phyloP scores from a whole-genome alignment of 2,329 filamentous ascomycete species.

The Talaromyces verruculosus region DNA sequence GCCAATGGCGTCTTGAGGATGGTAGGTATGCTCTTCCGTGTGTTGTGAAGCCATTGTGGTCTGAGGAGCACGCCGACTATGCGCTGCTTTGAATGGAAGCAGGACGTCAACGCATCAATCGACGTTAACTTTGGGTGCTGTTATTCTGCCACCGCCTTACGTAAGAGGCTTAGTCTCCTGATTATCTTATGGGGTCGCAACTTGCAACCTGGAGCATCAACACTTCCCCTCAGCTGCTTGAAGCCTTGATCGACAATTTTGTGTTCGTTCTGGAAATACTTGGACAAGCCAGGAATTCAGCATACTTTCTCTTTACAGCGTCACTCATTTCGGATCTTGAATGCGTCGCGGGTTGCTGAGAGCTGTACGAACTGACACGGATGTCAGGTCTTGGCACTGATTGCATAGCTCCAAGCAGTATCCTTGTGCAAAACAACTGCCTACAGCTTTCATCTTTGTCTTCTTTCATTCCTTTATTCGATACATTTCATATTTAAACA shows the following conservation, averaged over 20 bases:
- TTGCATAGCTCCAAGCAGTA: conserved; percentile 15
- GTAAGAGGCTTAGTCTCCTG: conserved; percentile 11
- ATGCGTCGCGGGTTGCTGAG: neutral
- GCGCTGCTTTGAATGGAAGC: conserved; percentile 19
- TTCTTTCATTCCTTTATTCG: neutral
- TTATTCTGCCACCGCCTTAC: conserved; percentile 22
- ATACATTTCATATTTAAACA: neutral
- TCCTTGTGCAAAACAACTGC: conserved; percentile 3
- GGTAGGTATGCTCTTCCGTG: conserved; percentile 57
- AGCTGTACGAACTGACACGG: neutral
- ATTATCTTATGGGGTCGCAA: neutral
- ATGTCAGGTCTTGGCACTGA: conserved; percentile 13
- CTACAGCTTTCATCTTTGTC: conserved; percentile 8
- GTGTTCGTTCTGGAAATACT: neutral
- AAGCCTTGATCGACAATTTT: neutral
- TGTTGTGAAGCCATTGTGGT: conserved; percentile 50
- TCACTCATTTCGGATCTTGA: neutral
- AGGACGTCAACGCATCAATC: conserved; percentile 6
- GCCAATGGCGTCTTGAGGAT: conserved; percentile 72
- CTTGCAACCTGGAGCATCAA: neutral
- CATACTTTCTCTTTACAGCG: neutral
- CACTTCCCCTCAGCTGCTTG: neutral
- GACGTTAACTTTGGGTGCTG: conserved; percentile 19
- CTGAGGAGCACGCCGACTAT: conserved; percentile 22
- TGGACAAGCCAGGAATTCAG: no score